Conservation (phyloP, 2,329 filamentous ascomycete genomes). For the Scedosporium minutisporum region DNA sequence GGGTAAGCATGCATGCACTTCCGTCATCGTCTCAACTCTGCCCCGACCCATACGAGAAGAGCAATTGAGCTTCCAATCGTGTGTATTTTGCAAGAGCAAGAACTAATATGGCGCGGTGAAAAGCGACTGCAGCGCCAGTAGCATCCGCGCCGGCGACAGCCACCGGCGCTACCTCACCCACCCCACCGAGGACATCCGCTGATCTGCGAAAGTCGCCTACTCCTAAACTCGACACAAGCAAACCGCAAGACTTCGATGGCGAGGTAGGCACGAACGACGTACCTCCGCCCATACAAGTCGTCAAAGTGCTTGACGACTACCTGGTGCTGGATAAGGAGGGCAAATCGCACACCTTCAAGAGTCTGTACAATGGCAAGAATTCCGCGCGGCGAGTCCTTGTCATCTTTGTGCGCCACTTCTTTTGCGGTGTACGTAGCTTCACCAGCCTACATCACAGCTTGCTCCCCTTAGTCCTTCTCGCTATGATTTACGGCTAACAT, state of each 20-base stretch:
- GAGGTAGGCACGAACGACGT: slow-evolving; percentile 42
- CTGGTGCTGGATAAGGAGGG: slow-evolving; percentile 53
- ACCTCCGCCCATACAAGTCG: slow-evolving; percentile 37
- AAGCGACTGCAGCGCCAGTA: not conserved
- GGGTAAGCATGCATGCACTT: not conserved
- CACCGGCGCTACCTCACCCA: not conserved
- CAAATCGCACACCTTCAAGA: slow-evolving; percentile 51
- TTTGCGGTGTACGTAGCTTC: slow-evolving; percentile 56
- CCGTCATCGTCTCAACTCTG: not conserved
- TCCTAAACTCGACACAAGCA: not conserved
- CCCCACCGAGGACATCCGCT: not conserved
- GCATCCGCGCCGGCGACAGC: not conserved
- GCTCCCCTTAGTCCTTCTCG: not conserved
- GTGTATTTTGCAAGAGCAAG: not conserved
- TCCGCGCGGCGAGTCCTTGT: slow-evolving; percentile 51
- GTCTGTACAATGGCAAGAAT: slow-evolving; percentile 47
- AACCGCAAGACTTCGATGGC: not conserved
- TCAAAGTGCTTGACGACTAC: slow-evolving; percentile 44
- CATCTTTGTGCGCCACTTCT: slow-evolving; percentile 72
- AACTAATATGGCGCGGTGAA: not conserved
- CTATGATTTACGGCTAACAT: not conserved
- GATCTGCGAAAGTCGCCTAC: not conserved
- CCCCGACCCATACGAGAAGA: not conserved
- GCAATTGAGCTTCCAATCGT: not conserved
- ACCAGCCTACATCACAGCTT: not conserved